phyloP scores from a whole-genome alignment of 768 basidiomycete genomes.

The Xerocomellus chrysenteron region DNA sequence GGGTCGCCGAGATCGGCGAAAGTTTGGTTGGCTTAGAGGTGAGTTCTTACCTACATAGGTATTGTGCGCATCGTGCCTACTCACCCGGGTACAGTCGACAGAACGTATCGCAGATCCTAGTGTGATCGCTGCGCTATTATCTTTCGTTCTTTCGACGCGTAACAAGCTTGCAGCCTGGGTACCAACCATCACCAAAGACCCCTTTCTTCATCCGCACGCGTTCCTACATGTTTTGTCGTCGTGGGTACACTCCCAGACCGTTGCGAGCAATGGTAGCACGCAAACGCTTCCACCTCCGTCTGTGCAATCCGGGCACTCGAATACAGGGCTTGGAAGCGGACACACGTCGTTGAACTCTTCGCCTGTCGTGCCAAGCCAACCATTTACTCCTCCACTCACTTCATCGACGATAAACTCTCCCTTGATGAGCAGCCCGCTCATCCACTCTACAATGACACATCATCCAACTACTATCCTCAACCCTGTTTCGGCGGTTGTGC shows the following conservation, averaged over 20 bases:
- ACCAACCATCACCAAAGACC: constrained; percentile 64
- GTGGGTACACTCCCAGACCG: constrained; percentile 24
- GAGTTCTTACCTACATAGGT: constrained; percentile 7
- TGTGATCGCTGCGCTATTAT: constrained; percentile 68
- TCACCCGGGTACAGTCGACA: constrained; percentile 46
- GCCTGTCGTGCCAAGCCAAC: constrained; percentile 9
- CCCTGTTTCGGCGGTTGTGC: not conserved
- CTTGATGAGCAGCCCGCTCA: constrained; percentile 4
- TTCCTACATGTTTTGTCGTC: constrained; percentile 51
- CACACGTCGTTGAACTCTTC: constrained; percentile 20
- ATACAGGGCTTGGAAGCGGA: constrained; percentile 8
- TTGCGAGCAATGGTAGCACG: constrained; percentile 13
- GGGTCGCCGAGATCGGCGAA: constrained; percentile 67
- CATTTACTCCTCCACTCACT: constrained; percentile 1
- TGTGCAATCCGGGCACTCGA: constrained; percentile 14
- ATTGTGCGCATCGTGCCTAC: constrained; percentile 1
- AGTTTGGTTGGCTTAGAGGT: constrained; percentile 63
- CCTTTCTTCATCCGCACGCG: constrained; percentile 66
- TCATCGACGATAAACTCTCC: constrained; percentile 8
- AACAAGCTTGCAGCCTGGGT: constrained; percentile 64
- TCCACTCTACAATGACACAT: constrained; percentile 3
- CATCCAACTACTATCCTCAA: constrained; percentile 19
- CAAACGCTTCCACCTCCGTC: constrained; percentile 33
- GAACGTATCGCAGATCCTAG: constrained; percentile 74
- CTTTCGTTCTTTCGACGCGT: constrained; percentile 62